Evolutionary conservation across 768 basidiomycete species (phyloP).

Genomic region (Dacryopinax spathularia): DNA sequence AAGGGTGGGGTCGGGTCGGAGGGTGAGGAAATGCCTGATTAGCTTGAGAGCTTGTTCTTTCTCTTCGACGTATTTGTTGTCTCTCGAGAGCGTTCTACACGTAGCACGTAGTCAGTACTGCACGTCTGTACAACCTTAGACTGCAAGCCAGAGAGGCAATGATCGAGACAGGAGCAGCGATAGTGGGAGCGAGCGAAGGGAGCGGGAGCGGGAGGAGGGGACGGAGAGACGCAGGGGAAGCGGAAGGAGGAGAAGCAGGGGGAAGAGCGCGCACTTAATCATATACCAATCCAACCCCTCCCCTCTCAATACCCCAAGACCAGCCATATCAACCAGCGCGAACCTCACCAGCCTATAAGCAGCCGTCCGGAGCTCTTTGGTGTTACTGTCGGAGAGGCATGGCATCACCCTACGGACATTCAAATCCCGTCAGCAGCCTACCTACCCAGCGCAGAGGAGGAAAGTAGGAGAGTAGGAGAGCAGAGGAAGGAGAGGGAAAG

Average conservation of each 20-base stretch:
- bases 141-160: too few relatives aligned
- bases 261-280: conserved; percentile 47
- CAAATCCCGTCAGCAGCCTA: neutral
- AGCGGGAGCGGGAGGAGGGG: too few relatives aligned
- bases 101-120: too few relatives aligned
- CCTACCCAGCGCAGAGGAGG: too few relatives aligned
- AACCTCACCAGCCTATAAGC: conserved; percentile 77
- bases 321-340: conserved; percentile 54
- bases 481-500: neutral
- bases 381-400: conserved; percentile 57
- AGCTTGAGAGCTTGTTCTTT: conserved; percentile 88
- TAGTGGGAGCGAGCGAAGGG: too few relatives aligned
- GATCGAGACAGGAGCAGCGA: too few relatives aligned
- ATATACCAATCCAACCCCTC: conserved; percentile 78
- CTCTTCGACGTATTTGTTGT: conserved; percentile 67
- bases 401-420: conserved; percentile 46
- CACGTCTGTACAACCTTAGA: too few relatives aligned
- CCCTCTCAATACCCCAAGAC: conserved; percentile 47
- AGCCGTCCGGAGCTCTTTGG: conserved; percentile 60
- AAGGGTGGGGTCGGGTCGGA: conserved; percentile 35
- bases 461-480: neutral
- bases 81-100: conserved; percentile 73
- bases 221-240: too few relatives aligned
- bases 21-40: conserved; percentile 64
- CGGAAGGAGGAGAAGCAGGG: neutral